Evolutionary conservation across 352 stramenopile species (phyloP).

Genomic region (Pythium periplocum): DNA sequence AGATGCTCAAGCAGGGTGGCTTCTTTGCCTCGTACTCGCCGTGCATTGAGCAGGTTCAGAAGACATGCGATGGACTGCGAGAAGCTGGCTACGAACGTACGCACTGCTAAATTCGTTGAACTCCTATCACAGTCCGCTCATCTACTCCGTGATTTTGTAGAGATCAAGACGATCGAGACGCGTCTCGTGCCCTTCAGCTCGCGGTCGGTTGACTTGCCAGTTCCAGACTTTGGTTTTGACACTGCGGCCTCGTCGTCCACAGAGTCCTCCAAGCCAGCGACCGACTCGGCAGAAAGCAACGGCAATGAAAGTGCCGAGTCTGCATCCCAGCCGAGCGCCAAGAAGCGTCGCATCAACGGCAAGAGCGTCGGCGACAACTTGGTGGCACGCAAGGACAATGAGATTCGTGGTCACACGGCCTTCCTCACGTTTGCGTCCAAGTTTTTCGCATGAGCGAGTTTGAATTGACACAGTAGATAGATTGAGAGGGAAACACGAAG

Average conservation of each 20-base stretch:
- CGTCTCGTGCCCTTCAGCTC: conserved; percentile 83
- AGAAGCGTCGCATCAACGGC: conserved; percentile 51
- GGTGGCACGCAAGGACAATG: conserved; percentile 80
- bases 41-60: conserved; percentile 99
- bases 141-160: conserved; percentile 16
- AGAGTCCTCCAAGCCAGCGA: conserved; percentile 16
- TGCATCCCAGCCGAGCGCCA: conserved; percentile 11
- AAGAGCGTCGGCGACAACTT: conserved; percentile 52
- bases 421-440: conserved; percentile 86
- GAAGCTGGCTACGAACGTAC: conserved; percentile 79
- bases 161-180: conserved; percentile 91
- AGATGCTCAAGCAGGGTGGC: conserved; percentile 91
- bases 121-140: too few relatives aligned
- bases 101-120: conserved; percentile 8
- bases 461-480: too few relatives aligned
- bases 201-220: conserved; percentile 56
- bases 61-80: conserved; percentile 68
- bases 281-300: conserved; percentile 9
- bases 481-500: too few relatives aligned
- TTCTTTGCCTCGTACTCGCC: conserved; percentile 96
- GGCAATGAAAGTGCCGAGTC: conserved; percentile 23
- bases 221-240: conserved; percentile 63
- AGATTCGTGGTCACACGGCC: conserved; percentile 83
- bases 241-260: conserved; percentile 6
- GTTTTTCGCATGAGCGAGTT: conserved; percentile 46